A percentile compares a stretch with the other conserved stretches of the same genome.
Conservation (phyloP, 2,329 filamentous ascomycete genomes). For the Fusarium longipes region DNA sequence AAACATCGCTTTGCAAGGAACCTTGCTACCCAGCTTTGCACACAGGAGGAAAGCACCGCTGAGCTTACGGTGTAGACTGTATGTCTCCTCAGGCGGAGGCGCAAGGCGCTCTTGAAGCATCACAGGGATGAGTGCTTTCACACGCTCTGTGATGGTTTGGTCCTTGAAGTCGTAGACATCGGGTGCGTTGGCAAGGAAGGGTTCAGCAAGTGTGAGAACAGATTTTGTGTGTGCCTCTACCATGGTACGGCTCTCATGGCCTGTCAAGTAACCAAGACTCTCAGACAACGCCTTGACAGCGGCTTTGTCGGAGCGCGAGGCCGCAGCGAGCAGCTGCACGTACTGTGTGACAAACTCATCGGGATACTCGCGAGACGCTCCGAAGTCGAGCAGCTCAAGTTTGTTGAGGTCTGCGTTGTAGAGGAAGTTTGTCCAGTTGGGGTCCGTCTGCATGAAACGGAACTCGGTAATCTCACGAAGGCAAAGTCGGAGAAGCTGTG, state of each 20-base stretch:
- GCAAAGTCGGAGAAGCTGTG: constrained; percentile 90
- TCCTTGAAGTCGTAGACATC: constrained; percentile 91
- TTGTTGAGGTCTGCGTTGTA: constrained; percentile 79
- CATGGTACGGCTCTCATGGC: constrained; percentile 87
- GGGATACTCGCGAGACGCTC: constrained; percentile 88
- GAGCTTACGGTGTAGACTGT: constrained; percentile 92
- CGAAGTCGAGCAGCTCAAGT: constrained; percentile 95
- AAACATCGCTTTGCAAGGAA: constrained; percentile 86
- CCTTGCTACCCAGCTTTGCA: constrained; percentile 83
- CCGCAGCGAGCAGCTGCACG: constrained; percentile 81
- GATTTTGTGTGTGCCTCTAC: constrained; percentile 89
- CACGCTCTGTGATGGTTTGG: constrained; percentile 96
- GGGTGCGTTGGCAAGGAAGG: constrained; percentile 80
- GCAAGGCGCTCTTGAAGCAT: constrained; percentile 92
- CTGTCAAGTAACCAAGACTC: constrained; percentile 89
- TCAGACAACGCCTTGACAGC: constrained; percentile 76
- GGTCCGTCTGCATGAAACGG: constrained; percentile 98
- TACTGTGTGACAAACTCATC: constrained; percentile 83
- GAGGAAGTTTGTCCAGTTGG: constrained; percentile 99
- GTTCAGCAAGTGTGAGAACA: constrained; percentile 90
- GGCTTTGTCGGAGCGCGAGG: constrained; percentile 74
- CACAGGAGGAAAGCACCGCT: constrained; percentile 96
- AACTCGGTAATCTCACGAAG: constrained; percentile 94
- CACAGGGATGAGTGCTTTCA: constrained; percentile 86
- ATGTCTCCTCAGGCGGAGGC: constrained; percentile 97